These are phyloP conservation scores for Santalum album DNA, from an alignment of 164 flowering plant genomes.

Conservation along the genomic window DNA sequence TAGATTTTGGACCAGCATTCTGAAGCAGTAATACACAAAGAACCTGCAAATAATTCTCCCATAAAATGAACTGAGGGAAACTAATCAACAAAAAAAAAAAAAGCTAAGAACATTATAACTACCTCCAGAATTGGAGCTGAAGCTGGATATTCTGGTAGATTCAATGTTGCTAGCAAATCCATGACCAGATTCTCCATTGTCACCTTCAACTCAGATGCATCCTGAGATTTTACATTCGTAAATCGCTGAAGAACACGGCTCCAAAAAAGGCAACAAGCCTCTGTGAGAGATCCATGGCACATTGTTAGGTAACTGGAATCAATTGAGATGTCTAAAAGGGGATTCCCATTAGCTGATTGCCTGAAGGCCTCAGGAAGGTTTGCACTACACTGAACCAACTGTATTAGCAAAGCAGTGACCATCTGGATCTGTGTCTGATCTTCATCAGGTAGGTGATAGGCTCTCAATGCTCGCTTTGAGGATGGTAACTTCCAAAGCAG, in stretches of 20 bases:
- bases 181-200: constrained; percentile 77
- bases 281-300: constrained; percentile 73
- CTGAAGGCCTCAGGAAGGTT: constrained; percentile 66
- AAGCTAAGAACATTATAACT: neutral
- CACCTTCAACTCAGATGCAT: constrained; percentile 71
- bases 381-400: constrained; percentile 75
- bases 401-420: constrained; percentile 85
- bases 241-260: constrained; percentile 81
- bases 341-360: constrained; percentile 29
- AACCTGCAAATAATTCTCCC: constrained; percentile 48
- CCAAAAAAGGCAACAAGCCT: constrained; percentile 86
- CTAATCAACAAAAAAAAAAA: neutral
- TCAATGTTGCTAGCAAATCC: constrained; percentile 76
- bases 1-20: constrained; percentile 91
- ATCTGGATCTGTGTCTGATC: constrained; percentile 95
- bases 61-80: constrained; percentile 16
- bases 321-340: constrained; percentile 46
- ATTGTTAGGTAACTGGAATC: constrained; percentile 53
- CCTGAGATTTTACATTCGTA: constrained; percentile 64
- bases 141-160: constrained; percentile 95
- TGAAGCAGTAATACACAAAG: constrained; percentile 93
- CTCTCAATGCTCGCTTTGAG: constrained; percentile 70
- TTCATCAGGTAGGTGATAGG: constrained; percentile 88
- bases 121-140: constrained; percentile 87
- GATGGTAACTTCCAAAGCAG: constrained; percentile 77